Percentiles rank a stretch among this genome's conserved stretches.
These are phyloP conservation scores for Grigorovia jiainica DNA, from an alignment of 805 yeast species.

Conservation along the genomic window DNA sequence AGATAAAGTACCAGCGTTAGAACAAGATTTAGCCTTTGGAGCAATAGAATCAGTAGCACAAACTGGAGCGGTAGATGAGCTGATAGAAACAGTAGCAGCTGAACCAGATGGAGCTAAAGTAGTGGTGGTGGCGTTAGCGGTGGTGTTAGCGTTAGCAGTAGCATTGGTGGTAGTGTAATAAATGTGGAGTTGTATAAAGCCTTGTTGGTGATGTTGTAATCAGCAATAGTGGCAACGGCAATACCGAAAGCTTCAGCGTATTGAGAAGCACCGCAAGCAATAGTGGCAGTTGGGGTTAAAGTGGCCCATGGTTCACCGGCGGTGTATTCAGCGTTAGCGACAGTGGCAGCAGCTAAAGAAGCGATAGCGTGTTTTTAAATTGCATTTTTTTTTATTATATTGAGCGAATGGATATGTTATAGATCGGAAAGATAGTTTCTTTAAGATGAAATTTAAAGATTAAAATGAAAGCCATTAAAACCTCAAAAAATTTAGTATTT, in stretches of 20 bases:
- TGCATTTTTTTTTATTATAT: slow-evolving; percentile 14
- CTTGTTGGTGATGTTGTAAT: too few species aligned
- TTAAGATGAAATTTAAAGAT: neutral
- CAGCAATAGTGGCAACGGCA: slow-evolving; percentile 30
- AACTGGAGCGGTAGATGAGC: slow-evolving; percentile 31
- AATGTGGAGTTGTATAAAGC: too few species aligned
- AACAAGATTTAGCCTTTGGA: slow-evolving; percentile 26
- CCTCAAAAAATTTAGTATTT: neutral
- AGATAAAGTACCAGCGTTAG: slow-evolving; percentile 36
- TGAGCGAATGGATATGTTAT: slow-evolving; percentile 2
- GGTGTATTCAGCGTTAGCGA: slow-evolving; percentile 13
- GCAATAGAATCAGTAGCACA: neutral
- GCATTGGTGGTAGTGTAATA: too few species aligned
- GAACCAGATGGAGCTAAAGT: slow-evolving; percentile 58
- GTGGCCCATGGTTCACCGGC: slow-evolving; percentile 45
- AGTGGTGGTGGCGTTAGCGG: slow-evolving; percentile 26
- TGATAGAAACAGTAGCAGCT: slow-evolving; percentile 47
- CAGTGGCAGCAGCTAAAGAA: slow-evolving; percentile 24
- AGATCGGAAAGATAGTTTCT: neutral
- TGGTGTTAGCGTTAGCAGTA: neutral
- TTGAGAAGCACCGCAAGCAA: slow-evolving; percentile 47
- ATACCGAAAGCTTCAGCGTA: slow-evolving; percentile 31
- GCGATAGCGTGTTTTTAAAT: slow-evolving; percentile 15
- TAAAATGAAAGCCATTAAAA: neutral
- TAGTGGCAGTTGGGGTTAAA: slow-evolving; percentile 52